phyloP scores from a whole-genome alignment of 495 filamentous ascomycete species.

The Talaromyces proteolyticus region DNA sequence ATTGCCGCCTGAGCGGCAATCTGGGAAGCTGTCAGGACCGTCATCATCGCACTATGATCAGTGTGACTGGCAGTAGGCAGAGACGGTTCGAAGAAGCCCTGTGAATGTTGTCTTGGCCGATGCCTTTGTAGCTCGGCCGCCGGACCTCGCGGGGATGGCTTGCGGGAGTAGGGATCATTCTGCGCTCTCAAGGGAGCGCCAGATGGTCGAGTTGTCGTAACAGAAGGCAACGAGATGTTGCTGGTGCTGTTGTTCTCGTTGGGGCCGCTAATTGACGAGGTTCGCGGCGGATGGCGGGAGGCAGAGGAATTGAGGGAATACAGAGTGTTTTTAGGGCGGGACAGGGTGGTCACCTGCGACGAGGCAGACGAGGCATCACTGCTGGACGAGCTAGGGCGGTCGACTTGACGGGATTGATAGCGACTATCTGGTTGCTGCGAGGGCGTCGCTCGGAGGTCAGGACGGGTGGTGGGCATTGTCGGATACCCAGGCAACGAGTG shows the following conservation, averaged over 20 bases:
- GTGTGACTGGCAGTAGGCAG: slow-evolving; percentile 62
- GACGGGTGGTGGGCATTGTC: slow-evolving; percentile 2
- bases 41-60: slow-evolving; percentile 32
- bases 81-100: slow-evolving; percentile 85
- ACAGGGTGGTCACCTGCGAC: slow-evolving; percentile 45
- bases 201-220: slow-evolving; percentile 13
- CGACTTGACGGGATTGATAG: neutral
- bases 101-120: slow-evolving; percentile 61
- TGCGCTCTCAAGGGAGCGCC: slow-evolving; percentile 32
- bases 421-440: neutral
- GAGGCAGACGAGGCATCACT: slow-evolving; percentile 43
- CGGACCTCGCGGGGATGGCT: slow-evolving; percentile 35
- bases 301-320: slow-evolving; percentile 15
- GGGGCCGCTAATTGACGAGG: slow-evolving; percentile 18
- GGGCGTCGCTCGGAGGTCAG: slow-evolving; percentile 4
- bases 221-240: slow-evolving; percentile 20
- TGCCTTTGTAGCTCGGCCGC: slow-evolving; percentile 30
- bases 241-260: slow-evolving; percentile 21
- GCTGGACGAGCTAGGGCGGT: slow-evolving; percentile 40
- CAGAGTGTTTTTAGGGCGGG: slow-evolving; percentile 18
- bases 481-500: slow-evolving; percentile 5
- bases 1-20: slow-evolving; percentile 92
- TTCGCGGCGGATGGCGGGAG: slow-evolving; percentile 31
- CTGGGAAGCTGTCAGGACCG: slow-evolving; percentile 65
- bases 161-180: slow-evolving; percentile 30